These are phyloP conservation scores for Epichloe gansuensis DNA, from an alignment of 2,329 filamentous ascomycete genomes.

Conservation along the genomic window DNA sequence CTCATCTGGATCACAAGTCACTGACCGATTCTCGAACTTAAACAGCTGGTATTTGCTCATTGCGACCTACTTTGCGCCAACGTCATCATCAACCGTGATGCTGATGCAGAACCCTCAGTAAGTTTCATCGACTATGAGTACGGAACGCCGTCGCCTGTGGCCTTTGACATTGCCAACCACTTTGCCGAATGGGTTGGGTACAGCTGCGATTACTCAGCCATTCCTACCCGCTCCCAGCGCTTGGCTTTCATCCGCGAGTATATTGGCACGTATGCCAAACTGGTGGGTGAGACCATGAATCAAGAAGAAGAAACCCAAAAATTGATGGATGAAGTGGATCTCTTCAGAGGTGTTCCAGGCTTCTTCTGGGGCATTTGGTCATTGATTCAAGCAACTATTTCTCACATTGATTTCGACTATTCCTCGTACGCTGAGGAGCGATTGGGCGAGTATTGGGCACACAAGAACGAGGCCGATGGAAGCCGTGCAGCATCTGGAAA, in stretches of 20 bases:
- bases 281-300: constrained; percentile 31
- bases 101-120: constrained; percentile 26
- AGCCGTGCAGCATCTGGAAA: constrained; percentile 37
- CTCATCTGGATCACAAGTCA: neutral
- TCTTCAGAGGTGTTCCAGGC: constrained; percentile 78
- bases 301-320: constrained; percentile 51
- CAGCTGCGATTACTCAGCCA: constrained; percentile 75
- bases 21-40: constrained; percentile 5
- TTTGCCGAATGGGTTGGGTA: constrained; percentile 98
- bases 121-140: constrained; percentile 98
- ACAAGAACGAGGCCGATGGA: constrained; percentile 63
- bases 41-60: constrained; percentile 77
- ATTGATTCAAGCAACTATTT: constrained; percentile 86
- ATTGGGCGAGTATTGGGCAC: constrained; percentile 84
- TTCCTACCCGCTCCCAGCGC: constrained; percentile 68
- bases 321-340: constrained; percentile 70
- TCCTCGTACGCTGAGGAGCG: constrained; percentile 77
- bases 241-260: constrained; percentile 76
- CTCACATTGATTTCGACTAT: constrained; percentile 94
- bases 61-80: constrained; percentile 95
- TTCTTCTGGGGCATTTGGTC: constrained; percentile 93
- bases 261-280: constrained; percentile 56
- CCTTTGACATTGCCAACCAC: constrained; percentile 95
- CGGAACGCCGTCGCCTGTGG: constrained; percentile 81
- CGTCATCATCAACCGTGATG: constrained; percentile 60